Base-by-base conservation (phyloP, 345 rosid genomes). In the Eucalyptus regnans region DNA sequence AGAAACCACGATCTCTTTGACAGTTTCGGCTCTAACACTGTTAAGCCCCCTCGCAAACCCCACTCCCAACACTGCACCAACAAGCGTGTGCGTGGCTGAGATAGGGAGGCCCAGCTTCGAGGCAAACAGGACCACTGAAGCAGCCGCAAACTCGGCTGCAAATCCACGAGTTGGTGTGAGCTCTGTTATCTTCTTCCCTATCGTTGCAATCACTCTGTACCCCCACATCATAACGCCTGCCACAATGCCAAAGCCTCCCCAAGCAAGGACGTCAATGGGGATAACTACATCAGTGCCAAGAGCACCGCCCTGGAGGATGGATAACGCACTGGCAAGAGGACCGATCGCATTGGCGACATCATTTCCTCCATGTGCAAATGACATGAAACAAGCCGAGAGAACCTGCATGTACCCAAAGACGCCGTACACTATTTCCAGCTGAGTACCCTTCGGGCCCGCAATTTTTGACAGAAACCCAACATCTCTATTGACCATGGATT, bases 1-100 rank as follows among this genome's bases (percentile, higher is more conserved):
- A 54, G 99, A 96, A 89, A 92, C 93, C 88, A 95, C 98, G 25
- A 97, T 97, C 93, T 96, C 99, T 92, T 87, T 93, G 88, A 97
- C 98, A 10, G 97, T 96, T 92, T 96, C 99, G 50, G 95, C 93
- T 91, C 99, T 93, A 84, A 97, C 99, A 68, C 93, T 93, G 76
- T 96, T 97, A 58, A 96, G 94, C 37, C 99, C 99, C 88, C 99
- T 96, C 1, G 98, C 99, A 48, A 96, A 96, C 12, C 99, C 98
- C 22, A 97, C 99, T 37, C 99, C 99, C 99, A 97, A 96, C 64
- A 97, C 99, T n/a, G 99, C 98, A 41, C 99, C 99, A 46, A 97
- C 99, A n/a, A 97, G 91, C 16, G 99, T 97, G 88, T 96, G 99
- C 1, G 98, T 97, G n/a, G 99, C 98, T 2, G 99, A 97, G 50